phyloP scores from a whole-genome alignment of 495 filamentous ascomycete species.

The Thermothielavioides terrestris region DNA sequence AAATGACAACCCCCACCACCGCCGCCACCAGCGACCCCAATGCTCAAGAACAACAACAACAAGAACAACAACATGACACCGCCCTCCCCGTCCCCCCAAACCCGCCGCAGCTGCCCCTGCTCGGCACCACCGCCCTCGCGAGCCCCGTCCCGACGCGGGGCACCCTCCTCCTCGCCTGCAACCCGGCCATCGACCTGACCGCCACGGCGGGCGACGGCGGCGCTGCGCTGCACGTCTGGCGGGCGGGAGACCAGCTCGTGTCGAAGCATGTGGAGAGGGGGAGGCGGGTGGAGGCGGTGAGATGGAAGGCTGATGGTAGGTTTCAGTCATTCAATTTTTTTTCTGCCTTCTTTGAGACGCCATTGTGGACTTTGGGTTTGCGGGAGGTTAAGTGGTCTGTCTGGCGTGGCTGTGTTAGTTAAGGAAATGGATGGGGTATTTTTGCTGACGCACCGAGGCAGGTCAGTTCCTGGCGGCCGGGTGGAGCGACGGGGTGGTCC shows the following conservation, averaged over 20 bases:
- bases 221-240: slow-evolving; percentile 53
- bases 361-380: too few species aligned
- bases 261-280: slow-evolving; percentile 40
- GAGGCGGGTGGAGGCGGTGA: slow-evolving; percentile 46
- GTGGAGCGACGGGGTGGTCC: slow-evolving; percentile 63
- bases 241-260: slow-evolving; percentile 36
- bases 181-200: slow-evolving; percentile 74
- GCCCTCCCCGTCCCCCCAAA: neutral
- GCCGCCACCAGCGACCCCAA: neutral
- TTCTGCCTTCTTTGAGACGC: neutral
- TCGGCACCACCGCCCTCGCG: slow-evolving; percentile 38
- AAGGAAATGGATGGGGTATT: too few species aligned
- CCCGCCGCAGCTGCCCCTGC: slow-evolving; percentile 24
- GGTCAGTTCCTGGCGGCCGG: slow-evolving; percentile 71
- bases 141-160: slow-evolving; percentile 16
- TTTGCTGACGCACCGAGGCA: slow-evolving; percentile 65
- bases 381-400: too few species aligned
- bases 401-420: too few species aligned
- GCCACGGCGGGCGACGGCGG: slow-evolving; percentile 65
- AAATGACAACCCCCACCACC: neutral
- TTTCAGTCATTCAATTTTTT: neutral
- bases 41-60: too few species aligned
- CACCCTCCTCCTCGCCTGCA: slow-evolving; percentile 53
- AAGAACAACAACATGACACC: neutral
- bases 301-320: slow-evolving; percentile 75